Conservation (phyloP, 805 yeast species). For the Yarrowia osloensis region DNA sequence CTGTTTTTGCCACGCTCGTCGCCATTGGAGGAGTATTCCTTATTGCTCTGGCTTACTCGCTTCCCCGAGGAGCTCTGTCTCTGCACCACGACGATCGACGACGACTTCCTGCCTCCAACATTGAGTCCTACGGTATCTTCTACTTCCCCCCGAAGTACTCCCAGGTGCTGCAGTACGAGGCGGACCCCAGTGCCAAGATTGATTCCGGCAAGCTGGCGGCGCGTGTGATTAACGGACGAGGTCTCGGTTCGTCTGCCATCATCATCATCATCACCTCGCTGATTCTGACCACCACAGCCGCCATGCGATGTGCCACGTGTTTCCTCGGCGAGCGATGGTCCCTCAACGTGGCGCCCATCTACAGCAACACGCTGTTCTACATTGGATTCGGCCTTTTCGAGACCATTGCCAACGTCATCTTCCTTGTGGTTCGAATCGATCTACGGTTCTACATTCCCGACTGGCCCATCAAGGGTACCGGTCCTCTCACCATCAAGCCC, state of each 20-base stretch:
- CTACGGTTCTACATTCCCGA: conserved; percentile 81
- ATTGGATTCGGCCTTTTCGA: conserved; percentile 70
- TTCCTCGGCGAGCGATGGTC: conserved; percentile 25
- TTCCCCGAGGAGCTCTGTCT: conserved; percentile 21
- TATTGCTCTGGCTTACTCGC: conserved; percentile 52
- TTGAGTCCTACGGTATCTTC: conserved; percentile 24
- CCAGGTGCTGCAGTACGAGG: conserved; percentile 25
- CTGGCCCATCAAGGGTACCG: conserved; percentile 44
- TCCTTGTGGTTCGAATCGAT: conserved; percentile 69
- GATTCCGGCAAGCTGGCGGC: conserved; percentile 20
- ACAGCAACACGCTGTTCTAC: conserved; percentile 50
- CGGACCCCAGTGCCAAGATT: conserved; percentile 14
- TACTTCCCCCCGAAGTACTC: conserved; percentile 26
- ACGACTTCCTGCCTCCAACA: conserved; percentile 21
- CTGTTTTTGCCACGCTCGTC: conserved; percentile 52
- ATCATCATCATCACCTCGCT: conserved; percentile 2
- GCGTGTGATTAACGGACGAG: conserved; percentile 17
- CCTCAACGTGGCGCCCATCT: not conserved
- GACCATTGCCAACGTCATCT: conserved; percentile 55
- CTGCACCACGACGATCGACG: conserved; percentile 25
- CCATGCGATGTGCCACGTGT: conserved; percentile 29
- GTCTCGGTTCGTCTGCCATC: not conserved
- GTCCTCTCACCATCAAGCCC: conserved; percentile 48
- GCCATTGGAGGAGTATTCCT: conserved; percentile 56
- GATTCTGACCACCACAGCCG: conserved; percentile 14